Evolutionary conservation across 768 basidiomycete species (phyloP).

Genomic region (Serendipita indica): DNA sequence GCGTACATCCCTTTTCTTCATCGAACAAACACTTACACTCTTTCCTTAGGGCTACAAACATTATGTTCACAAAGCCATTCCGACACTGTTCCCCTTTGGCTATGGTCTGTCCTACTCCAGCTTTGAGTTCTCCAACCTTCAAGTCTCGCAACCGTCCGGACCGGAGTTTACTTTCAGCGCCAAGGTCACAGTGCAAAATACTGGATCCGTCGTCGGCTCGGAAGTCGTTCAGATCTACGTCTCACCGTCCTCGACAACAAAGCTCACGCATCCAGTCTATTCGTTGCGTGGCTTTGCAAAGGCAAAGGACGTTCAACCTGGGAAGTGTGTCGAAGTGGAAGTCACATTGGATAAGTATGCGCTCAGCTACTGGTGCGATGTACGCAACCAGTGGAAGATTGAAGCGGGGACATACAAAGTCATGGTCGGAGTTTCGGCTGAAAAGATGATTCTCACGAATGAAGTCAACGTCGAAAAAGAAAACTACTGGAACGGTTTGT

Average conservation of each 20-base stretch:
- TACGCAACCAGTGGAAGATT: slow-evolving; percentile 20
- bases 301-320: slow-evolving; percentile 36
- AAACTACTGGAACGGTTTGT: slow-evolving; percentile 20
- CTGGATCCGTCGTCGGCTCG: slow-evolving; percentile 10
- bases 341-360: slow-evolving; percentile 47
- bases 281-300: slow-evolving; percentile 52
- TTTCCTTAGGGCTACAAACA: slow-evolving; percentile 50
- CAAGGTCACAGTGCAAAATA: slow-evolving; percentile 15
- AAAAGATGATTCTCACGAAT: slow-evolving; percentile 15
- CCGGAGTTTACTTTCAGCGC: slow-evolving; percentile 14
- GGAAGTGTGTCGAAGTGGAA: slow-evolving; percentile 28
- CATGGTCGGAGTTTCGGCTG: slow-evolving; percentile 14
- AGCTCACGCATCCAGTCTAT: slow-evolving; percentile 40
- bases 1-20: slow-evolving; percentile 17
- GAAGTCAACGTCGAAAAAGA: slow-evolving; percentile 15
- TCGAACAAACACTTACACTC: not conserved
- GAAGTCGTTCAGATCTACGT: slow-evolving; percentile 18
- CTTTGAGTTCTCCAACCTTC: slow-evolving; percentile 19
- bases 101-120: slow-evolving; percentile 20
- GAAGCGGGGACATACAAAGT: slow-evolving; percentile 18
- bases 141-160: slow-evolving; percentile 5
- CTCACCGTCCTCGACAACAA: slow-evolving; percentile 25
- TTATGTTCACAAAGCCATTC: slow-evolving; percentile 46
- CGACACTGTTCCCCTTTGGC: slow-evolving; percentile 21
- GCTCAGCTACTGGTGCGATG: slow-evolving; percentile 27